Evolutionary conservation across 2,329 filamentous ascomycete species (phyloP).

Genomic region (Fusarium neocosmosporiellum): DNA sequence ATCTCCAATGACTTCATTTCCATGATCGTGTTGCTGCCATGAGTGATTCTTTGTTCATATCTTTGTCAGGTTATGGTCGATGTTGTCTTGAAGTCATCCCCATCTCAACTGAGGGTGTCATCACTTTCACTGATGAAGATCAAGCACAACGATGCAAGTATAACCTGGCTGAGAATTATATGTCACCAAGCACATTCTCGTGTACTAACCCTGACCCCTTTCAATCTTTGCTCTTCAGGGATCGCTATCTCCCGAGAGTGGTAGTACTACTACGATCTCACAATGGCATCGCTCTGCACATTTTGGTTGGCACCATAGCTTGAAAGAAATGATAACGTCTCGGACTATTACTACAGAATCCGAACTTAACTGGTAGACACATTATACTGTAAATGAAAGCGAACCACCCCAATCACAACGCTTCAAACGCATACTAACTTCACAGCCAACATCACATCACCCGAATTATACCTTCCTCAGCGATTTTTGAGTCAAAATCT

Average conservation of each 20-base stretch:
- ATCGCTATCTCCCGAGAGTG: neutral
- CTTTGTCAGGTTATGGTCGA: neutral
- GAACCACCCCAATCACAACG: neutral
- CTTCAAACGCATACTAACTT: neutral
- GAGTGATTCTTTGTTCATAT: neutral
- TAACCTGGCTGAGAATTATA: too few relatives aligned
- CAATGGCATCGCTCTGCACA: neutral
- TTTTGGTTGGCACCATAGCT: neutral
- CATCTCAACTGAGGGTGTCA: neutral
- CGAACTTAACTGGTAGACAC: neutral
- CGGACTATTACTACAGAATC: neutral
- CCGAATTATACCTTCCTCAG: conserved; percentile 33
- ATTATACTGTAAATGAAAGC: neutral
- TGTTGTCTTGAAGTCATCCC: neutral
- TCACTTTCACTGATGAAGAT: neutral
- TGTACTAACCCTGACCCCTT: too few relatives aligned
- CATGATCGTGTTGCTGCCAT: neutral
- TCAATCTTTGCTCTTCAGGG: neutral
- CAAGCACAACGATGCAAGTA: too few relatives aligned
- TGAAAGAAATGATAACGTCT: neutral
- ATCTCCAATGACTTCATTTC: neutral
- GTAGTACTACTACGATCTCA: neutral
- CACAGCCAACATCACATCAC: neutral
- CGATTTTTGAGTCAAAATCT: conserved; percentile 36
- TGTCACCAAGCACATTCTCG: too few relatives aligned